These are phyloP conservation scores for Trichoderma atroviride DNA, from an alignment of 2,329 filamentous ascomycete species.

Conservation along the genomic window DNA sequence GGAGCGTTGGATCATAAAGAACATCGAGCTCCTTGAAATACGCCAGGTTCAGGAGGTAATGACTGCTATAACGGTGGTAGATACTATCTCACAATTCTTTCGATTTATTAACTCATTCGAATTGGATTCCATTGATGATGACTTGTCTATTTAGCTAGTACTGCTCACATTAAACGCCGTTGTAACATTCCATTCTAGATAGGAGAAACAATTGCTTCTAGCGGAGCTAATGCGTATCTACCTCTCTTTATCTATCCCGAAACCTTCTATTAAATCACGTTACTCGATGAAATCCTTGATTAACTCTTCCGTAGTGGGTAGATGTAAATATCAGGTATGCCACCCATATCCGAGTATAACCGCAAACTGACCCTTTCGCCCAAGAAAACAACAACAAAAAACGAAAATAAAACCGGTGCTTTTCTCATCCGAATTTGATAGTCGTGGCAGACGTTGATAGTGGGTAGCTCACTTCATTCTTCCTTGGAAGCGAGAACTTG, in stretches of 20 bases:
- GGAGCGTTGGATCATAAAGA: too few species aligned
- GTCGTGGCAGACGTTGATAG: neutral
- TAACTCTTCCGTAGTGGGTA: neutral
- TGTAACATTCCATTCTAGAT: too few species aligned
- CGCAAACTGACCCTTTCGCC: neutral
- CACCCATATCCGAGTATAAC: neutral
- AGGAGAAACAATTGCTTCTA: neutral
- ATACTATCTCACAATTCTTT: too few species aligned
- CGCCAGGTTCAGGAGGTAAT: too few species aligned
- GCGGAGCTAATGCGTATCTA: neutral
- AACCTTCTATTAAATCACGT: neutral
- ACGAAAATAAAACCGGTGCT: neutral
- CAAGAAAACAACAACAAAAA: neutral
- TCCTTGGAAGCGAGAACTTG: slow-evolving; percentile 59
- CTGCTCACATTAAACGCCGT: too few species aligned
- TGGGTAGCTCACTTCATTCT: slow-evolving; percentile 30
- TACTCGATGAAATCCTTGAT: neutral
- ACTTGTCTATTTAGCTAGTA: too few species aligned
- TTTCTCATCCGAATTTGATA: neutral
- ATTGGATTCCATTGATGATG: too few species aligned
- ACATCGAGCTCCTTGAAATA: too few species aligned
- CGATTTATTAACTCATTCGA: too few species aligned
- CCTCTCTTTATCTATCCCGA: neutral
- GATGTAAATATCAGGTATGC: neutral
- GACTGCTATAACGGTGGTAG: too few species aligned